Base-by-base conservation (phyloP, 2,329 filamentous ascomycete genomes). In the Botrytis cinerea region DNA sequence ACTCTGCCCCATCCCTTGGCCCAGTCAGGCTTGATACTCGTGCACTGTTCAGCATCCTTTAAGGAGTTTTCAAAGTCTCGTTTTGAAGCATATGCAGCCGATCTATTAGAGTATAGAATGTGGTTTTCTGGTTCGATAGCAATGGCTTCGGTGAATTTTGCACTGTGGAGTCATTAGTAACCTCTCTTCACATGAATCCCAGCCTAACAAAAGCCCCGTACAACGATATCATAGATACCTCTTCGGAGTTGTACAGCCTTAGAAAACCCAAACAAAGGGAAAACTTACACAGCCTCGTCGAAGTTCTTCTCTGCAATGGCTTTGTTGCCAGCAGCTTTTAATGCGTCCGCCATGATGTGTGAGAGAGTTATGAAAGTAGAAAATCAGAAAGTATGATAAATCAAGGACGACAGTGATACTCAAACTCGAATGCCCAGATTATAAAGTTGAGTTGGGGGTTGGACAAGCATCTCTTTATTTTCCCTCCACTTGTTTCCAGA, bases 251-350 rank as follows among this genome's bases (percentile, higher is more conserved):
- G 4, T 32, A 70, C 40, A 63, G 40, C 67, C 67, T 46, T 40
- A 32, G 43, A 63, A 72, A 75, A 75, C 71, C 71, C 75, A 75
- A 77, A 77, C 35, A 5, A 16, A 54, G 16, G 18, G 73, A 78
- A 73, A 76, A 90, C 93, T 84, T 89, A 98, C 95, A 97, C 90
- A 81, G 96, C 96, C 83, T 95, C 94, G 81, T 94, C 89, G 83
- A 97, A 99, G 84, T 98, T 94, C 89, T 98, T 98, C 76, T 93
- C 94, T 78, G 94, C 92, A 84, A 99, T 99, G 84, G 97, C 95
- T 87, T 97, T 97, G 88, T 99, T 99, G 87, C 95, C 96, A 83
- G 96, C 92, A 81, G 95, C 94, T 88, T 99, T 99, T 81, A 99
- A 90, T 73, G 67, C 59, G 83, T 91, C 90, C 79, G 89, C 89